These are phyloP conservation scores for Fraxinus angustifolia DNA, from an alignment of 305 asterid species.

Conservation along the genomic window DNA sequence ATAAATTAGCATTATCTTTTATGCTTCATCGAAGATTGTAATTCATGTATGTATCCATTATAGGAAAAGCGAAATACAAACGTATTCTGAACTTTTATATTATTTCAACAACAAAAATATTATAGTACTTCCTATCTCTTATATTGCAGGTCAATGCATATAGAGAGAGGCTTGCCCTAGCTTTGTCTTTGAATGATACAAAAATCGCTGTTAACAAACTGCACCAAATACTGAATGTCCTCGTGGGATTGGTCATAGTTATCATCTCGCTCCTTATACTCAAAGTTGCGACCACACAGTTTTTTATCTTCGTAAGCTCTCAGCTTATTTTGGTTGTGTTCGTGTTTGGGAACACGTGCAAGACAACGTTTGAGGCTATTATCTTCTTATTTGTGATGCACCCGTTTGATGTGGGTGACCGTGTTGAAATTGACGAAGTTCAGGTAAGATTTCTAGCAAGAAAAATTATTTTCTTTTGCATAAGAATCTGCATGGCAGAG, in stretches of 20 bases:
- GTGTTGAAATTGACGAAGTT: slow-evolving; percentile 72
- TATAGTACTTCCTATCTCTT: too few relatives aligned
- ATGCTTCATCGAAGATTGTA: too few relatives aligned
- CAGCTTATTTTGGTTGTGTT: slow-evolving; percentile 69
- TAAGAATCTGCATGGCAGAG: neutral
- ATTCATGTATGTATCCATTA: too few relatives aligned
- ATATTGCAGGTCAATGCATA: too few relatives aligned
- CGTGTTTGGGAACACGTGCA: slow-evolving; percentile 80
- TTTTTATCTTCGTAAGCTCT: slow-evolving; percentile 55
- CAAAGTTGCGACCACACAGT: neutral
- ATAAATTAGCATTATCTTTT: too few relatives aligned
- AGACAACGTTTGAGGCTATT: slow-evolving; percentile 82
- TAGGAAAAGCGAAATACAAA: too few relatives aligned
- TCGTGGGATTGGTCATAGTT: neutral
- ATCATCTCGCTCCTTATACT: neutral
- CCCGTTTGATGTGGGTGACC: slow-evolving; percentile 88
- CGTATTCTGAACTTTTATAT: too few relatives aligned
- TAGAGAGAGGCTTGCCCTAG: too few relatives aligned
- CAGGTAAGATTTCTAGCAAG: slow-evolving; percentile 43
- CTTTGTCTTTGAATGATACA: neutral
- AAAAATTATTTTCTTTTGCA: neutral
- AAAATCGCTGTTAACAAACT: neutral
- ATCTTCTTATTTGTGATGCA: slow-evolving; percentile 85
- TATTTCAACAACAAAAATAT: too few relatives aligned
- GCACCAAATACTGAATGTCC: neutral